Conservation (phyloP, 2,329 filamentous ascomycete species). For the Cryphonectria parasitica region DNA sequence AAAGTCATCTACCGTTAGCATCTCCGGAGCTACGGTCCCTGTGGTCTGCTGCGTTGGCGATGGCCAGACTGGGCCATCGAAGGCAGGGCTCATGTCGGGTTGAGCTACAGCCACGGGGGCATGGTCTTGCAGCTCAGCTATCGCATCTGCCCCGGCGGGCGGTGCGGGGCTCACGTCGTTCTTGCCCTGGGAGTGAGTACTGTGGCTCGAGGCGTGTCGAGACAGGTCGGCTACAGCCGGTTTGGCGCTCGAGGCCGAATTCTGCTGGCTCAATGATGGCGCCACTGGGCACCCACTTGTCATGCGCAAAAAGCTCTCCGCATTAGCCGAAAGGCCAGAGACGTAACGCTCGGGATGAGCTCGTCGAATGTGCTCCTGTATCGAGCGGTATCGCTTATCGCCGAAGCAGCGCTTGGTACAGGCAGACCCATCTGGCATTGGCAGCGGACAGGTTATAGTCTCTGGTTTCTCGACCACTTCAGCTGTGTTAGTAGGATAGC, state of each 20-base stretch:
- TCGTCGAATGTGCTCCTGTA: constrained; percentile 98
- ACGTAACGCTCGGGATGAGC: constrained; percentile 98
- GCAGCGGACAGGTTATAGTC: constrained; percentile 21
- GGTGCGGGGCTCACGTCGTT: neutral
- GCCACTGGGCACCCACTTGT: neutral
- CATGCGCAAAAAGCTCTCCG: constrained; percentile 97
- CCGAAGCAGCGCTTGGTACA: constrained; percentile 27
- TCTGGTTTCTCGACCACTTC: constrained; percentile 9
- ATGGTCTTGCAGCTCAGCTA: neutral
- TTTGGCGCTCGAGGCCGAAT: neutral
- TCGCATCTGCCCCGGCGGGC: neutral
- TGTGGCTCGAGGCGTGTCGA: constrained; percentile 4
- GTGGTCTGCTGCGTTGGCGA: constrained; percentile 8
- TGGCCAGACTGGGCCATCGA: neutral
- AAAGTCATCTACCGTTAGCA: constrained; percentile 6
- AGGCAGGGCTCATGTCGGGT: constrained; percentile 1
- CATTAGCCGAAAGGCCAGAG: constrained; percentile 93
- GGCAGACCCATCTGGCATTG: constrained; percentile 12
- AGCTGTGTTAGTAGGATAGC: neutral
- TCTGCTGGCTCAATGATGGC: constrained; percentile 1
- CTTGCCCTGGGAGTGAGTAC: constrained; percentile 1
- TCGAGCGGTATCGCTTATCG: constrained; percentile 73
- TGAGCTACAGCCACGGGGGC: neutral
- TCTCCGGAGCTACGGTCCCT: constrained; percentile 12
- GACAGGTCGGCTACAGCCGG: neutral